Percentiles rank a stretch among this genome's conserved stretches.
Evolutionary conservation across 2,329 filamentous ascomycete genomes (phyloP).

Genomic region (Microsporum canis): DNA sequence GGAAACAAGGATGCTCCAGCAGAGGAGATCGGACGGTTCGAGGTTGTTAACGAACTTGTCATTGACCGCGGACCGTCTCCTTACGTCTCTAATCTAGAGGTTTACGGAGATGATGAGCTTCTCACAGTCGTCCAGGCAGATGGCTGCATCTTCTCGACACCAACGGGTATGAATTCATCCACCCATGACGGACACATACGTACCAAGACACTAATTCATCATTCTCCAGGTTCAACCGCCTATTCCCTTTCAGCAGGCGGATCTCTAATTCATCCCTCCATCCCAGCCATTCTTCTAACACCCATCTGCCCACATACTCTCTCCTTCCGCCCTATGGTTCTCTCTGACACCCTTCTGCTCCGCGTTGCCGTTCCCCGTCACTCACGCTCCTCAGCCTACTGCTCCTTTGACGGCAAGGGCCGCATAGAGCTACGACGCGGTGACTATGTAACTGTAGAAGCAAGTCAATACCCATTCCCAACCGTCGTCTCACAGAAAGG

Average conservation of each 20-base stretch:
- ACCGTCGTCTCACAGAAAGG: constrained; percentile 81
- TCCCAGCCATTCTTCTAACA: constrained; percentile 89
- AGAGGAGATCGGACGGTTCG: constrained; percentile 88
- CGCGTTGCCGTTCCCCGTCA: constrained; percentile 75
- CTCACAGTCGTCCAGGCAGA: constrained; percentile 94
- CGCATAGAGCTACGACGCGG: constrained; percentile 86
- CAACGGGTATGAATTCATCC: constrained; percentile 51
- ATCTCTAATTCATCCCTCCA: constrained; percentile 89
- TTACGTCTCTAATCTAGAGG: constrained; percentile 91
- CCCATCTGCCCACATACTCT: constrained; percentile 96
- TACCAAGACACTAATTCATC: not conserved
- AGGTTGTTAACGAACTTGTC: constrained; percentile 95
- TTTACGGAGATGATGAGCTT: constrained; percentile 90
- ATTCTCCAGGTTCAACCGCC: constrained; percentile 59
- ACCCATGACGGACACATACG: constrained; percentile 3
- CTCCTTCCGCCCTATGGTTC: constrained; percentile 94
- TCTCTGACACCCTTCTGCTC: constrained; percentile 87
- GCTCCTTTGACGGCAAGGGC: constrained; percentile 93
- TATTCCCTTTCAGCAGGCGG: constrained; percentile 94
- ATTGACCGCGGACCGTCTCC: constrained; percentile 94
- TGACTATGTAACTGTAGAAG: constrained; percentile 91
- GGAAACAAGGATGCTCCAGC: constrained; percentile 45
- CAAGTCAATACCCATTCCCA: constrained; percentile 92
- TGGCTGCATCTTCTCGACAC: constrained; percentile 94
- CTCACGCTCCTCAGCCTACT: constrained; percentile 88